phyloP scores from a whole-genome alignment of 2,329 filamentous ascomycete genomes.

The Rutstroemia sydowiana region DNA sequence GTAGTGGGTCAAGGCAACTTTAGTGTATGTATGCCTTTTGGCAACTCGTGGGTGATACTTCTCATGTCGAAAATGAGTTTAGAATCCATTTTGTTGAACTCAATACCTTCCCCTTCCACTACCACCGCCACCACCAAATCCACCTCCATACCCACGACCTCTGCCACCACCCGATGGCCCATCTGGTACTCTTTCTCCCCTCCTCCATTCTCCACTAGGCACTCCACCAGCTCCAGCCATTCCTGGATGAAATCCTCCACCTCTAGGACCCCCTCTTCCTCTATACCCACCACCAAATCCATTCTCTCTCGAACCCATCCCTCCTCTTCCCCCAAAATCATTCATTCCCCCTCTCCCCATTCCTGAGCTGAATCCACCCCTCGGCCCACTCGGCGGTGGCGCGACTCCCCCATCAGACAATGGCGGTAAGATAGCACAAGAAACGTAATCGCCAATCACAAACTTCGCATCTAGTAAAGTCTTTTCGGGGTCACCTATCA shows the following conservation, averaged over 20 bases:
- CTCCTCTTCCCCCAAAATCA: constrained; percentile 33
- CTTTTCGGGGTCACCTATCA: constrained; percentile 58
- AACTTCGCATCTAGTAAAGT: constrained; percentile 72
- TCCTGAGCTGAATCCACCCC: constrained; percentile 29
- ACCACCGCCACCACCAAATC: constrained; percentile 41
- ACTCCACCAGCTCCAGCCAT: constrained; percentile 27
- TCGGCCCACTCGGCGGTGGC: constrained; percentile 44
- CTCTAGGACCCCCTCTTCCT: constrained; percentile 31
- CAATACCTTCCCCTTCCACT: constrained; percentile 33
- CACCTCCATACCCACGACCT: constrained; percentile 42
- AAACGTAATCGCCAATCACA: constrained; percentile 82
- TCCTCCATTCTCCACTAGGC: constrained; percentile 55
- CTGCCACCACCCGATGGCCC: constrained; percentile 34
- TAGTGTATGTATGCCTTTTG: neutral
- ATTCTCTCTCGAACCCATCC: constrained; percentile 31
- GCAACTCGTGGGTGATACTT: constrained; percentile 1
- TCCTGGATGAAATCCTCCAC: constrained; percentile 35
- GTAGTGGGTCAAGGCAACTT: too few relatives aligned
- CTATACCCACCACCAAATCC: constrained; percentile 30
- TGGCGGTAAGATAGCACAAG: constrained; percentile 73
- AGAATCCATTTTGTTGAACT: neutral
- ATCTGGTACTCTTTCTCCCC: constrained; percentile 56
- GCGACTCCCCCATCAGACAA: constrained; percentile 67
- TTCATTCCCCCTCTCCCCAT: constrained; percentile 30
- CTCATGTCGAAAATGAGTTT: neutral